A percentile compares a stretch with the other conserved stretches of the same genome.
Conservation (phyloP, 2,329 filamentous ascomycete genomes). For the Pochonia chlamydosporia region DNA sequence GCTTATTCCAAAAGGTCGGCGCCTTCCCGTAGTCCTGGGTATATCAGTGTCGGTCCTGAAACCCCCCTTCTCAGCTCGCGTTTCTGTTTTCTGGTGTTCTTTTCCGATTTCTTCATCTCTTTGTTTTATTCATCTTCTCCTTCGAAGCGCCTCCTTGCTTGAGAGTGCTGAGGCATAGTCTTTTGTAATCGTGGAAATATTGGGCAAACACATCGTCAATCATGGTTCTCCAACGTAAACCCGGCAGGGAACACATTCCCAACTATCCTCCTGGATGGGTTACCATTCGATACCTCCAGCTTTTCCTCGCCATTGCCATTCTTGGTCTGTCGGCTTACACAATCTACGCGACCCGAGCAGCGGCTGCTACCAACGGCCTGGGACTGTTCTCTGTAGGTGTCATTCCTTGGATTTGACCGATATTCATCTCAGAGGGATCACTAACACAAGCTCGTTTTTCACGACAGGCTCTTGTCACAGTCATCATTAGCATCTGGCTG, state of each 20-base stretch:
- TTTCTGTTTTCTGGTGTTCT: no score
- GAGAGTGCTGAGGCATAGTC: no score
- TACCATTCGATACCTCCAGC: conserved; percentile 37
- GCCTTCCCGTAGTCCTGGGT: no score
- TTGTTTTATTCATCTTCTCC: no score
- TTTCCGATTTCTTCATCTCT: no score
- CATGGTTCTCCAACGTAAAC: conserved; percentile 6
- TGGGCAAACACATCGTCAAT: no score
- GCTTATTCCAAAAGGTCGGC: neutral
- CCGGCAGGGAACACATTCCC: conserved; percentile 41
- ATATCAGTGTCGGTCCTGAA: neutral
- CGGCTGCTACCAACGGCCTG: conserved; percentile 30
- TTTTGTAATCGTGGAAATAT: no score
- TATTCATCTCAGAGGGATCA: no score
- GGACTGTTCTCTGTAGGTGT: conserved; percentile 34
- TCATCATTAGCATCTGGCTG: conserved; percentile 41
- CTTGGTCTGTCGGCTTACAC: conserved; percentile 43
- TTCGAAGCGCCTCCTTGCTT: no score
- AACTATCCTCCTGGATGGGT: conserved; percentile 38
- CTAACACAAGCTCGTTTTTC: no score
- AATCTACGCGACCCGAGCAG: conserved; percentile 16
- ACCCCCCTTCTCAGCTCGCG: neutral
- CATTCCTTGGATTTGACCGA: neutral
- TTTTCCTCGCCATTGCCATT: conserved; percentile 38
- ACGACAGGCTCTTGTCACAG: conserved; percentile 33